Evolutionary conservation across 768 basidiomycete species (phyloP).

Genomic region (Hypsizygus marmoreus): DNA sequence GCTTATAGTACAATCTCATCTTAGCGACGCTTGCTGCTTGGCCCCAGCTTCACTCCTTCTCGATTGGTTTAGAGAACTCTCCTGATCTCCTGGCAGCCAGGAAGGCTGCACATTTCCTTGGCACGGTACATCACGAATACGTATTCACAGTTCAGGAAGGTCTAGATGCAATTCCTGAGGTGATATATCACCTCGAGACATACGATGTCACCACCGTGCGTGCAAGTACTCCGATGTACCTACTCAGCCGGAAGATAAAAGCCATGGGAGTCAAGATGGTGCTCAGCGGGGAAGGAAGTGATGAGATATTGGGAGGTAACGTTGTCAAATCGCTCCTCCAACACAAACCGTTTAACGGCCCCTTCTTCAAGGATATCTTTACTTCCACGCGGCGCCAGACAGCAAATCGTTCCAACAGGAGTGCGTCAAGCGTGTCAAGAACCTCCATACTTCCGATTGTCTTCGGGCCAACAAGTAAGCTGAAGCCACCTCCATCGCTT

Average conservation of each 20-base stretch:
- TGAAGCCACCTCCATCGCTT: neutral
- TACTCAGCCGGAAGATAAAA: slow-evolving; percentile 97
- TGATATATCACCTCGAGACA: slow-evolving; percentile 97
- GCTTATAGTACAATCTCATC: slow-evolving; percentile 11
- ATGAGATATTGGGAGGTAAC: slow-evolving; percentile 94
- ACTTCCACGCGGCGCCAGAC: slow-evolving; percentile 98
- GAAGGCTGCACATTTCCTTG: slow-evolving; percentile 90
- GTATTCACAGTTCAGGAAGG: slow-evolving; percentile 98
- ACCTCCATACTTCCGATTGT: slow-evolving; percentile 96
- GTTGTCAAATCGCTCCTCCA: slow-evolving; percentile 2
- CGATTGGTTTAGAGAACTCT: slow-evolving; percentile 91
- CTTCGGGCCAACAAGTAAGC: slow-evolving; percentile 95
- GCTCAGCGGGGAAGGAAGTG: slow-evolving; percentile 94
- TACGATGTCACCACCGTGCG: slow-evolving; percentile 99
- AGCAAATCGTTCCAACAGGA: slow-evolving; percentile 91
- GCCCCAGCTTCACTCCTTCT: slow-evolving; percentile 98
- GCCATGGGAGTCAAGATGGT: slow-evolving; percentile 99
- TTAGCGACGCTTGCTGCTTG: slow-evolving; percentile 79
- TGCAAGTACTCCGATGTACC: slow-evolving; percentile 98
- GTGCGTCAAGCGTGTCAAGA: slow-evolving; percentile 92
- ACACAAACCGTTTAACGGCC: neutral
- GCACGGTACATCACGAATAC: slow-evolving; percentile 96
- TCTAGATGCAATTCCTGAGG: slow-evolving; percentile 94
- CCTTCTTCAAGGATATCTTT: slow-evolving; percentile 77
- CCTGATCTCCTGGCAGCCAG: slow-evolving; percentile 94